Percentiles rank a stretch among this genome's conserved stretches.
Conservation (phyloP, 2,329 filamentous ascomycete species). For the Colletotrichum siamense region DNA sequence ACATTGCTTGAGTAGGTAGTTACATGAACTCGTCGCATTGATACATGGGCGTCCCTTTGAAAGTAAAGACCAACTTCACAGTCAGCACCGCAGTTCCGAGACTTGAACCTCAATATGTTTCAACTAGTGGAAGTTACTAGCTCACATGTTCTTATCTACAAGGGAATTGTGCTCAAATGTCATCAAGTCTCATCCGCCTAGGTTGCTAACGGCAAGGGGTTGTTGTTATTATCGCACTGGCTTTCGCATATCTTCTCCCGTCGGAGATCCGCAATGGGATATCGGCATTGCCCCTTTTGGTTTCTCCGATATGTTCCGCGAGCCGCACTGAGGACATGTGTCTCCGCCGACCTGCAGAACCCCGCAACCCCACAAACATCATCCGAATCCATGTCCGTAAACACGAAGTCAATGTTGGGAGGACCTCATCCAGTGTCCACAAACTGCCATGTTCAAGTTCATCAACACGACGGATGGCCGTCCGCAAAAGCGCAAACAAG, state of each 20-base stretch:
- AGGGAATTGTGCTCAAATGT: rapidly evolving
- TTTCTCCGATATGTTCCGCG: background rate
- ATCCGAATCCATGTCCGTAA: background rate
- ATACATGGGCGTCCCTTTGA: background rate
- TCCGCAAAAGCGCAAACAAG: conserved; percentile 16
- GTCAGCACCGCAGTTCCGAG: background rate
- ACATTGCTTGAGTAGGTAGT: background rate
- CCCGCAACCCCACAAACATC: background rate
- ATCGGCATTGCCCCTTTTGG: background rate
- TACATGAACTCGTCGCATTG: background rate
- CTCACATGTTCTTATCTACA: rapidly evolving
- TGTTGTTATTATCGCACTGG: background rate
- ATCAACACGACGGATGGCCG: conserved; percentile 20
- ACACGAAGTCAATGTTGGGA: background rate
- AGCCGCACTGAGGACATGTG: background rate
- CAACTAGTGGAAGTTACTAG: background rate
- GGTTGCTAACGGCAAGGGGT: background rate
- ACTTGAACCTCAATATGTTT: background rate
- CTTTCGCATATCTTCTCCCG: rapidly evolving
- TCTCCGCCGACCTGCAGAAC: background rate
- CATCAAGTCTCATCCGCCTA: background rate
- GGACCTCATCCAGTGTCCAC: background rate
- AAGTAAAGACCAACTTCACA: background rate
- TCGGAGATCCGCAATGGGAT: background rate
- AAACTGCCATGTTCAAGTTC: conserved; percentile 22